Evolutionary conservation across 192 early-diverging fungal species (phyloP), one percentile per base, ranked within the genome.

Genomic region (Umbelopsis sp.): DNA sequence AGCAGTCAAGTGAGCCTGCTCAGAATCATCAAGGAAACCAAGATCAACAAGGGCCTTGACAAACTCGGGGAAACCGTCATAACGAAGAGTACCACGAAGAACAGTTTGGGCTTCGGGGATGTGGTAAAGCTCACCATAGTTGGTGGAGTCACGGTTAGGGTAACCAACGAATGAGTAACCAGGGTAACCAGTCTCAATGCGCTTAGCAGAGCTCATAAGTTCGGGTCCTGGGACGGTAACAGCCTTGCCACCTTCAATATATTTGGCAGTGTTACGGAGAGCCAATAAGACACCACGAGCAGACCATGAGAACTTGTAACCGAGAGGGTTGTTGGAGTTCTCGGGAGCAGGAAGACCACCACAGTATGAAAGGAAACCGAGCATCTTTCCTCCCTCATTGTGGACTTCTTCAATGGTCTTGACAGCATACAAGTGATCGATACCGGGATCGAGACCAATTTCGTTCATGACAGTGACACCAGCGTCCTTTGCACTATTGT

Each of bases 281-380:
- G 97, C 97, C 52, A 99, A 88, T 50, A 99, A 84, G n/a, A 99
- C 97, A 67, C 98, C 98, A 74, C 96, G 92, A 20, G 97, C 92
- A 45, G 93, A 95, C 98, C 98, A 99, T 74, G 90, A 92, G 86
- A 99, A 99, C 82, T 99, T 99, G 93, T 99, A 99, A 50, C 97
- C 97, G 36, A 99, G 88, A 69, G 97, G 97, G 82, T 98, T 98
- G 89, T 97, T 95, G 68, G 92, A 94, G 68, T 87, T 84, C 83
- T 99, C 97, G 20, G 97, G 97, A 53, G 97, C 97, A 17, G 97
- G 97, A 69, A 99, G 89, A 54, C 97, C 97, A 70, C 97, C 97
- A 83, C 97, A 99, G 91, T 93, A 99, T 14, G 95, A 97, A 52
- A 92, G 84, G 82, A 98, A 99, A 10, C 90, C 89, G 26, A 84